Conservation (phyloP, 2,329 filamentous ascomycete genomes). For the Cyphellophora europaea region DNA sequence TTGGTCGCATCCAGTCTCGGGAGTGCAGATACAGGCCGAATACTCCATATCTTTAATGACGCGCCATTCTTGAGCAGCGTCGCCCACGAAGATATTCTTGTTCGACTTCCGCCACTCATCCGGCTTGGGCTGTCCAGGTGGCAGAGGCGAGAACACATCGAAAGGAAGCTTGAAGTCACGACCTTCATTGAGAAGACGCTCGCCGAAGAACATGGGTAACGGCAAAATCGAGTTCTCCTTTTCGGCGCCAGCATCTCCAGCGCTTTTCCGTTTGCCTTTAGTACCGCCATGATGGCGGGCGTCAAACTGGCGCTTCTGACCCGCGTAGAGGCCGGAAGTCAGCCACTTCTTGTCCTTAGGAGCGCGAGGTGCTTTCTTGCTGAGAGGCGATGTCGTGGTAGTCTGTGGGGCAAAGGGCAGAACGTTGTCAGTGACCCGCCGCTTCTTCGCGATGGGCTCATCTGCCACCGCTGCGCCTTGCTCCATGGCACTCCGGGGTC, state of each 20-base stretch:
- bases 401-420: background rate
- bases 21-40: slow-evolving; percentile 67
- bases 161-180: slow-evolving; percentile 83
- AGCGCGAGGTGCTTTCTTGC: background rate
- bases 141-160: slow-evolving; percentile 79
- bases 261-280: slow-evolving; percentile 31
- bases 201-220: slow-evolving; percentile 67
- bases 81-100: slow-evolving; percentile 86
- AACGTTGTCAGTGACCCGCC: slow-evolving; percentile 26
- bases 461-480: slow-evolving; percentile 22
- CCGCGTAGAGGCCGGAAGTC: slow-evolving; percentile 74
- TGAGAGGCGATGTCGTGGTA: background rate
- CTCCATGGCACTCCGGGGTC: slow-evolving; percentile 26
- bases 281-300: slow-evolving; percentile 37
- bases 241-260: slow-evolving; percentile 43
- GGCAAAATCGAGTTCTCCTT: slow-evolving; percentile 55
- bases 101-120: slow-evolving; percentile 88
- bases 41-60: slow-evolving; percentile 66
- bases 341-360: slow-evolving; percentile 63
- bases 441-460: slow-evolving; percentile 29
- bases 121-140: slow-evolving; percentile 78
- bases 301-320: slow-evolving; percentile 52
- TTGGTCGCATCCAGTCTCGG: slow-evolving; percentile 74
- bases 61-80: slow-evolving; percentile 72
- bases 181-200: slow-evolving; percentile 60